Conservation (phyloP, 148 eudicot species). For the Cornus controversa region DNA sequence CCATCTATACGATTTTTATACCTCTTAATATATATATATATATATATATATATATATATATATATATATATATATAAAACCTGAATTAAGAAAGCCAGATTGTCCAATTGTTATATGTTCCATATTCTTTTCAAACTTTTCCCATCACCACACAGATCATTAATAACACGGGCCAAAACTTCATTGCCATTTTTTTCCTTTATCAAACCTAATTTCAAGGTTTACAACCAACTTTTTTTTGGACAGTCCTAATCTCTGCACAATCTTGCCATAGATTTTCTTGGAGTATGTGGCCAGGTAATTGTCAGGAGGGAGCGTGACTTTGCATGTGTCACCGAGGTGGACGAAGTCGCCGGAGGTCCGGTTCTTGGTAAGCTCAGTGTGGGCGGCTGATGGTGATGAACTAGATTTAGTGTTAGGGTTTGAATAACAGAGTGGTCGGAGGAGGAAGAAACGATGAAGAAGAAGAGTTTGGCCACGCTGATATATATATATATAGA, state of each 20-base stretch:
- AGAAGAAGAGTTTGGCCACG: conserved; percentile 38
- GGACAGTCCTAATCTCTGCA: too few species aligned
- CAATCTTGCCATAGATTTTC: conserved; percentile 67
- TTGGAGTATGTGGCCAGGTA: conserved; percentile 76
- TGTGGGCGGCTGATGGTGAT: conserved; percentile 45
- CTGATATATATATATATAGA: too few species aligned
- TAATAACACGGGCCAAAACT: neutral
- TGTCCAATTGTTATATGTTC: neutral
- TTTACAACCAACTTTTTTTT: neutral
- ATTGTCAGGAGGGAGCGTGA: conserved; percentile 96
- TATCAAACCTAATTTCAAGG: conserved; percentile 1
- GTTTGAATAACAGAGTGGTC: conserved; percentile 27
- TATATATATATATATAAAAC: too few species aligned
- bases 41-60: too few species aligned
- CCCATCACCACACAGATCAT: neutral
- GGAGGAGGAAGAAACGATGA: conserved; percentile 24
- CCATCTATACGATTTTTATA: too few species aligned
- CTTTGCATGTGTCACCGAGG: conserved; percentile 42
- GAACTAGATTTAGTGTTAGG: conserved; percentile 12
- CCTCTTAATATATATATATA: too few species aligned
- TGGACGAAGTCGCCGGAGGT: conserved; percentile 75
- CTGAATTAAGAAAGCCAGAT: neutral
- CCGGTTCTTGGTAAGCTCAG: conserved; percentile 46
- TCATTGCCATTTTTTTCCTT: neutral
- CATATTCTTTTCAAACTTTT: conserved; percentile 1